Conservation (phyloP, 1,284 basidiomycete genomes). For the Macrocystidia cucumis region DNA sequence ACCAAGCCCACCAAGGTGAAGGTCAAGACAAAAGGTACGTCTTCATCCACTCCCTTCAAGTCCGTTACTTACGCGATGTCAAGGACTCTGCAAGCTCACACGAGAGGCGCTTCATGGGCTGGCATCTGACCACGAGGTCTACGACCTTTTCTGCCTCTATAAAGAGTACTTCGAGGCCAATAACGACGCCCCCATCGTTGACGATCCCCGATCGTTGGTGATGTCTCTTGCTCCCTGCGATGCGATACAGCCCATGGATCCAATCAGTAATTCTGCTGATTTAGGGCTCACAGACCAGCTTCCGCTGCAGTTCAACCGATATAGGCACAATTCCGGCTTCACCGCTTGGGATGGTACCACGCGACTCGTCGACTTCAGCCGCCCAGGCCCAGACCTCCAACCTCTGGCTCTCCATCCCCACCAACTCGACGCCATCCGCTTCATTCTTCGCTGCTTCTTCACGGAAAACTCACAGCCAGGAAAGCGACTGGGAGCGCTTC, state of each 20-base stretch:
- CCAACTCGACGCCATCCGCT: slow-evolving; percentile 20
- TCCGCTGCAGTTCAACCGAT: slow-evolving; percentile 15
- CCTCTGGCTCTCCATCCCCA: slow-evolving; percentile 18
- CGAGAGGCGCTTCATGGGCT: slow-evolving; percentile 1
- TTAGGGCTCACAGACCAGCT: slow-evolving; percentile 14
- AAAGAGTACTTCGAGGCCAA: slow-evolving; percentile 8
- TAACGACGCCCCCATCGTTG: neutral
- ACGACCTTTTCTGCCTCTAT: slow-evolving; percentile 10
- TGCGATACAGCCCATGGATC: slow-evolving; percentile 14
- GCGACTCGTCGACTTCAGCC: slow-evolving; percentile 4
- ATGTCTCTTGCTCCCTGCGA: slow-evolving; percentile 13
- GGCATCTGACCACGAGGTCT: slow-evolving; percentile 8
- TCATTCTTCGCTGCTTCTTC: slow-evolving; percentile 16
- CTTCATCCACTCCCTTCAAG: neutral
- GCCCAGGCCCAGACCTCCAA: slow-evolving; percentile 1
- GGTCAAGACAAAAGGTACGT: neutral
- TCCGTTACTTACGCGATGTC: neutral
- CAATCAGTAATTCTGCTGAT: slow-evolving; percentile 5
- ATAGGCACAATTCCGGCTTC: slow-evolving; percentile 10
- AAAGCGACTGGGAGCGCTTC: slow-evolving; percentile 12
- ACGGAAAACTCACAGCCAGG: neutral
- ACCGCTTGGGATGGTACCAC: slow-evolving; percentile 12
- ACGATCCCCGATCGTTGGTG: neutral
- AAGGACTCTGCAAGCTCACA: slow-evolving; percentile 2
- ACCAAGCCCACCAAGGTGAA: slow-evolving; percentile 2